Conservation (phyloP, 345 rosid genomes). For the Lumnitzera racemosa region DNA sequence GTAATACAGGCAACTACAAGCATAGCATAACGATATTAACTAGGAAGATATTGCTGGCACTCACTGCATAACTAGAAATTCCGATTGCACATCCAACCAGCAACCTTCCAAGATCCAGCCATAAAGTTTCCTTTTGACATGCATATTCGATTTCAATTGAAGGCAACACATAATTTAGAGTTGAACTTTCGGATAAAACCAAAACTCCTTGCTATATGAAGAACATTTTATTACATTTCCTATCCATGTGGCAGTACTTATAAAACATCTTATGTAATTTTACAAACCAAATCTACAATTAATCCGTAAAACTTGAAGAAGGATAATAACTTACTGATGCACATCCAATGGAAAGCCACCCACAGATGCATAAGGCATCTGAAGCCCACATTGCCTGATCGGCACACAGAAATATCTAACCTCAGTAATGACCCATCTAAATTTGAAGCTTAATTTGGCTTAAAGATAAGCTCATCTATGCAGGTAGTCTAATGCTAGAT, state of each 20-base stretch:
- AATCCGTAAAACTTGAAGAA: not conserved
- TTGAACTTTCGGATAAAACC: not conserved
- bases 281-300: not conserved
- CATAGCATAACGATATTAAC: not conserved
- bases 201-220: too few relatives aligned
- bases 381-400: constrained; percentile 35
- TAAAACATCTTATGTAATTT: not conserved
- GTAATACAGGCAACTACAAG: not conserved
- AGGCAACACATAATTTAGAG: not conserved
- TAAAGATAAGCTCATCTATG: too few relatives aligned
- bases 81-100: constrained; percentile 34
- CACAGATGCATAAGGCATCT: constrained; percentile 20
- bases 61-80: constrained; percentile 31
- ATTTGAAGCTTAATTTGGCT: too few relatives aligned
- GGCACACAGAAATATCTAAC: too few relatives aligned
- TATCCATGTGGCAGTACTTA: not conserved
- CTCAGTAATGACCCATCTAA: too few relatives aligned
- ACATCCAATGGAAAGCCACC: constrained; percentile 35
- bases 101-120: constrained; percentile 36
- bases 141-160: not conserved
- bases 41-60: not conserved
- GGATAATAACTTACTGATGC: constrained; percentile 23
- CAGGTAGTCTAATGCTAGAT: too few relatives aligned
- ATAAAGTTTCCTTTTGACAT: constrained; percentile 20
- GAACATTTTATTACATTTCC: too few relatives aligned